Conservation (phyloP, 306 rosid genomes). For the Begonia fuchsioides region DNA sequence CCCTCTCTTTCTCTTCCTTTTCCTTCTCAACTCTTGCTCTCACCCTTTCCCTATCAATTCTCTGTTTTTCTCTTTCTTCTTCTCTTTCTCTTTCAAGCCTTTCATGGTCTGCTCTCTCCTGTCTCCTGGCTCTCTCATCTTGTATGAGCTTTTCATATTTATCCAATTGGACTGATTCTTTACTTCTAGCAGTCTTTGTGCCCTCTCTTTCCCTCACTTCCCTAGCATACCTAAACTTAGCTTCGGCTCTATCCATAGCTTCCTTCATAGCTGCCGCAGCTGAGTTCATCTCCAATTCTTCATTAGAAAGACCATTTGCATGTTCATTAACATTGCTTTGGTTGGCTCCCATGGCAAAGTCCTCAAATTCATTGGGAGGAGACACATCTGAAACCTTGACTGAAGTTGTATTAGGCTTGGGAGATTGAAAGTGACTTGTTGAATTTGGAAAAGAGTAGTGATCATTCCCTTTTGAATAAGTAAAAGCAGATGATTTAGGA, state of each 20-base stretch:
- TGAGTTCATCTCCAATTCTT: constrained; percentile 79
- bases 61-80: constrained; percentile 44
- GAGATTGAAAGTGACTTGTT: constrained; percentile 35
- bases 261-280: constrained; percentile 98
- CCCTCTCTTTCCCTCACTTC: constrained; percentile 84
- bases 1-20: constrained; percentile 74
- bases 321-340: constrained; percentile 37
- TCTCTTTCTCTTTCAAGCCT: constrained; percentile 52
- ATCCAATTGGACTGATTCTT: constrained; percentile 49
- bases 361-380: constrained; percentile 59
- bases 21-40: constrained; percentile 30
- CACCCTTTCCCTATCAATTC: constrained; percentile 22
- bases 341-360: constrained; percentile 51
- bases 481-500: constrained; percentile 29
- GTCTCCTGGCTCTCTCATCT: constrained; percentile 40
- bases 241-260: constrained; percentile 96
- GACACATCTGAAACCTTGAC: constrained; percentile 29
- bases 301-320: constrained; percentile 45
- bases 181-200: constrained; percentile 54
- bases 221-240: constrained; percentile 81
- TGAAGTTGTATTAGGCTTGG: constrained; percentile 38
- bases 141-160: constrained; percentile 43
- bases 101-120: constrained; percentile 53
- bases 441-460: constrained; percentile 41
- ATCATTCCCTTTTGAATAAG: constrained; percentile 48